Evolutionary conservation across 495 filamentous ascomycete species (phyloP), one percentile per base, ranked within the genome.

Genomic region (Cercophora sp.): DNA sequence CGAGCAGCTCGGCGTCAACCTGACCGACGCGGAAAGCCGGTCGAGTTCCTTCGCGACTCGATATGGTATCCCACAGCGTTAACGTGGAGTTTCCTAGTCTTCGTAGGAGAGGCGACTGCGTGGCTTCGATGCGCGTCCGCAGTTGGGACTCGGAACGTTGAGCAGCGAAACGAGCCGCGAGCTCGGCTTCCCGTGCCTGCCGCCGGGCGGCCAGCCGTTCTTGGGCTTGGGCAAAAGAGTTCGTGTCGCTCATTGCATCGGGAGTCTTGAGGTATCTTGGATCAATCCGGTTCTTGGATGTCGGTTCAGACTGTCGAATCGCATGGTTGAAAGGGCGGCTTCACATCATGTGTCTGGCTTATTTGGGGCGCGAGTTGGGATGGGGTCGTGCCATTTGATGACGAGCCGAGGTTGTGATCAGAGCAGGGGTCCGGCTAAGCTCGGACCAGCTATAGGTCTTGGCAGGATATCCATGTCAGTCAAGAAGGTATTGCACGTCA

Each of bases 21-120:
- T 99, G 93, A 5, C 92, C 91, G 9, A 99, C 94, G 34, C 93
- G 84, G 65, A 95, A 96, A 8, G 88, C 86, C 6, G 93, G 94
- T 16, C 80, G 73, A 18, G 85, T 91, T 20, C 88, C 88, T 54
- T 89, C 87, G 44, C 85, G 79, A n/a, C 83, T 85, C 24, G 77
- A 82, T 51, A 96, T 75, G 5, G 72, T 61, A 59, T 88, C 83
- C 85, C 87, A 95, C 58, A 82, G 63, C 34, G 72, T 73, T 41
- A 85, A 57, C 1, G 81, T 77, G 5, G 80, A 77, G 39, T 69
- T 57, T 20, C 82, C 79, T 18, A 91, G 46, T 34, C 73, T 71
- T 32, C 79, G 77, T 22, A 70, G 54, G 41, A 90, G 69, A 11
- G 85, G 87, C 56, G 71, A 86, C 3, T 85, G 88, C 11, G 87